Conservation (phyloP, 441 rosid species). For the Erodium chrysanthum region DNA sequence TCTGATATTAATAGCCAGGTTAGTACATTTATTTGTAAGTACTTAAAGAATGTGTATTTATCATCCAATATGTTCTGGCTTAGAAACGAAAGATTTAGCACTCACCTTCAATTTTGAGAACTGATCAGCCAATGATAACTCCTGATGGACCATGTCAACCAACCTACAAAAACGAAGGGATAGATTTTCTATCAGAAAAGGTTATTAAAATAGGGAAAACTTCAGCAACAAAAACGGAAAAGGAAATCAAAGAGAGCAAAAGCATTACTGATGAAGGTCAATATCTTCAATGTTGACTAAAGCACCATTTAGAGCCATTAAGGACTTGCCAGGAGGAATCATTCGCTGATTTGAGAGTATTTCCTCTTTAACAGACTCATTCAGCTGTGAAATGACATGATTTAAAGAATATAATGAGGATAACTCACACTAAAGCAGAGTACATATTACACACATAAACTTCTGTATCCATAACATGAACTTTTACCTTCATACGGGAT, state of each 20-base stretch:
- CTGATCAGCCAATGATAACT: conserved; percentile 78
- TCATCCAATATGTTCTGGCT: conserved; percentile 7
- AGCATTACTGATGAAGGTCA: conserved; percentile 80
- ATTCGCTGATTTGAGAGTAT: conserved; percentile 87
- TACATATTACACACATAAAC: conserved; percentile 11
- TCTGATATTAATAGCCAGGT: conserved; percentile 36
- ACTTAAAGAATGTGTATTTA: background rate
- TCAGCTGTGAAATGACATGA: conserved; percentile 48
- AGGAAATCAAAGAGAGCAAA: conserved; percentile 24
- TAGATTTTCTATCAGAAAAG: conserved; percentile 7
- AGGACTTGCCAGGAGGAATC: conserved; percentile 94
- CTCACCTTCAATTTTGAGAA: conserved; percentile 83
- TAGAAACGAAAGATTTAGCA: conserved; percentile 15
- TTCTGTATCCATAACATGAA: background rate
- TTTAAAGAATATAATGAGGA: conserved; percentile 10
- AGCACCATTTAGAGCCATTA: conserved; percentile 98
- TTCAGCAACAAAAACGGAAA: conserved; percentile 7
- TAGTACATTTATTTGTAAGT: background rate
- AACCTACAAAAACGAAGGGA: conserved; percentile 36
- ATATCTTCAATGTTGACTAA: conserved; percentile 82
- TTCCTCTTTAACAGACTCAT: conserved; percentile 86
- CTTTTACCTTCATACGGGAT: conserved; percentile 88
- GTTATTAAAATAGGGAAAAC: background rate
- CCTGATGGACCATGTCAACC: conserved; percentile 88
- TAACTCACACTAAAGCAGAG: conserved; percentile 5